Base-by-base conservation (phyloP, 257 asterid species). In the Petrea volubilis region DNA sequence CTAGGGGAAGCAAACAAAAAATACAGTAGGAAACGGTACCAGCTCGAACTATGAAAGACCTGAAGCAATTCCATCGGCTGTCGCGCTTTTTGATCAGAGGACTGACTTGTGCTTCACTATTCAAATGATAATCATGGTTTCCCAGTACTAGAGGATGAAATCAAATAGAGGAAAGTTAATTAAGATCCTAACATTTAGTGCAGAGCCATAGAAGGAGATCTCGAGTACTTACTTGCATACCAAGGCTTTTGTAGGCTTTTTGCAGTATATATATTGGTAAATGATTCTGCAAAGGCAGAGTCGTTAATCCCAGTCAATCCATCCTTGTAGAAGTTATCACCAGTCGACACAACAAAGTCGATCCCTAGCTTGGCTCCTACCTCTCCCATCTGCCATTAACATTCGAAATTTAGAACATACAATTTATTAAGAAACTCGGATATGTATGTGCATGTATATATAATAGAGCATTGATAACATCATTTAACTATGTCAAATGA, bases 91-190 rank as follows among this genome's bases (percentile, higher is more conserved):
- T 67, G 21, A 90, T 85, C 13, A 61, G 59, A 20, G 86, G 90
- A 68, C 81, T 85, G 71, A 90, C 33, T 43, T 90, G 92, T 0
- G 95, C 96, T 59, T 13, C 40, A 43, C 71, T 79, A 76, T 85
- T 78, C 24, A 93, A 93, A 60, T 89, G 85, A 36, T 89, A 89
- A 60, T 89, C 93, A 80, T 89, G 96, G 71, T 87, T 89, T 8
- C 93, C 96, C 60, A 87, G 63, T 71, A 87, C 93, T 87, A 79
- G 84, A 79, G 41, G 6, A 10, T 31, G 18, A 31, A 14, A 59
- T 14, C 21, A 20, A 71, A 0, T 6, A 31, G 13, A 3, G 31
- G 40, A 2, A 21, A 58, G n/a, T 58, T 8, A 17, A 15, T 55
- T 23, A 40, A 31, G 55, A 27, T 69, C 33, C 18, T 64, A 6